Base-by-base conservation (phyloP, 495 filamentous ascomycete species). In the Hyaloscypha variabilis region DNA sequence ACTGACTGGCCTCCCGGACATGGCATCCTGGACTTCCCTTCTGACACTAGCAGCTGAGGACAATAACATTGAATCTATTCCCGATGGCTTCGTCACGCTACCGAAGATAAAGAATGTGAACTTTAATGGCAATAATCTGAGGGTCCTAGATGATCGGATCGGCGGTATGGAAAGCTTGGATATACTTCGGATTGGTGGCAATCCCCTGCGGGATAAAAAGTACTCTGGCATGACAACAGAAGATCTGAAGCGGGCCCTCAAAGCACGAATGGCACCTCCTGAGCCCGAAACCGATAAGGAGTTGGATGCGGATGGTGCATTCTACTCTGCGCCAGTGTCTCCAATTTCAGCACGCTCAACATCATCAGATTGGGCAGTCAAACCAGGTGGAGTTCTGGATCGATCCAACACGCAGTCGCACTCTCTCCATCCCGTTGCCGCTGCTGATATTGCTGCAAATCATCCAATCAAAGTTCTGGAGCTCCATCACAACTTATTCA, bases 151-250 rank as follows among this genome's bases (percentile, higher is more conserved):
- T 67, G 83, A 90, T 13, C 85, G 84, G 68, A 85, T 98, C 63
- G 91, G 91, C 6, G 76, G 86, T 29, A 97, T 98, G 91, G 86
- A 92, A 4, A 88, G 77, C 57, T 79, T 99, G 10, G 81, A 83
- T 10, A 87, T 85, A 63, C 82, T 97, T 46, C 85, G 85, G 13
- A 81, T 99, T 39, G 86, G 87, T 53, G 92, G 91, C 17, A 99
- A 99, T 71, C 95, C 95, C 6, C 76, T 99, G 14, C 81, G 89
- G 52, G 93, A 97, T 68, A 92, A 90, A 68, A 96, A 91, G 73
- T 90, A 95, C 61, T 79, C 93, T 31, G 88, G 79, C 24, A 90
- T 97, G 81, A 81, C 82, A 26, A 92, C 91, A 0, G 91, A 92
- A 23, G 90, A 93, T 59, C 75, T 99, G 69, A 97, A 97, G 77